A percentile compares a stretch with the other conserved stretches of the same genome.
Evolutionary conservation across 441 rosid species (phyloP).

Genomic region (Gossypium davidsonii): DNA sequence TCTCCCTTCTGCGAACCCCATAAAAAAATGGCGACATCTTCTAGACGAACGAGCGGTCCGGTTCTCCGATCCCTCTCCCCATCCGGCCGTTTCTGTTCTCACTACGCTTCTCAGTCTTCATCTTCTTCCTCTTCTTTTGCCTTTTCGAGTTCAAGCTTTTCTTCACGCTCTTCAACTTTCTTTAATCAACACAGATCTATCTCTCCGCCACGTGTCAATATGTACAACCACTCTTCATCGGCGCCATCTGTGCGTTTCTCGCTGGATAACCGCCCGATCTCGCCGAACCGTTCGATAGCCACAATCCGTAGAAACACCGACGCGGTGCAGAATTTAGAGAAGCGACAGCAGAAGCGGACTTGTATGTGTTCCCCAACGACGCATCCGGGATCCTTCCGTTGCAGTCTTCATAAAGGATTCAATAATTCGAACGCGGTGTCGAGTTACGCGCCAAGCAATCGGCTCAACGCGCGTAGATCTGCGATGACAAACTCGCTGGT

Average conservation of each 20-base stretch:
- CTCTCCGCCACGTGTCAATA: conserved; percentile 45
- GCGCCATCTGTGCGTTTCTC: conserved; percentile 31
- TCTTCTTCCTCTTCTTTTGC: conserved; percentile 39
- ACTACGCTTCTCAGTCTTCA: conserved; percentile 12
- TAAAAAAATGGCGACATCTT: conserved; percentile 37
- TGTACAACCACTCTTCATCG: conserved; percentile 22
- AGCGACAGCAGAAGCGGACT: conserved; percentile 24
- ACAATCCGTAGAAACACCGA: conserved; percentile 17
- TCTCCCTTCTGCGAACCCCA: conserved; percentile 4
- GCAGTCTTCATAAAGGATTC: conserved; percentile 38
- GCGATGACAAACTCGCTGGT: conserved; percentile 48
- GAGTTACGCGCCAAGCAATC: conserved; percentile 28
- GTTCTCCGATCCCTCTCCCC: conserved; percentile 32
- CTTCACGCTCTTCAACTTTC: conserved; percentile 35
- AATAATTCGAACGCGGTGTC: conserved; percentile 5
- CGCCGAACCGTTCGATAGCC: conserved; percentile 32
- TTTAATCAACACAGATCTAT: conserved; percentile 33
- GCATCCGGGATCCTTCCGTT: conserved; percentile 51
- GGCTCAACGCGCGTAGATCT: conserved; percentile 37
- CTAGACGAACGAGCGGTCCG: conserved; percentile 40
- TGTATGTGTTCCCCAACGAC: conserved; percentile 50
- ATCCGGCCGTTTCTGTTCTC: conserved; percentile 29
- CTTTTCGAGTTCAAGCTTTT: conserved; percentile 37
- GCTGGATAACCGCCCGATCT: conserved; percentile 30
- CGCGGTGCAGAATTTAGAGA: conserved; percentile 17